Percentiles rank a stretch among this genome's conserved stretches.
phyloP scores from a whole-genome alignment of 257 asterid species.

The Rhazya stricta region DNA sequence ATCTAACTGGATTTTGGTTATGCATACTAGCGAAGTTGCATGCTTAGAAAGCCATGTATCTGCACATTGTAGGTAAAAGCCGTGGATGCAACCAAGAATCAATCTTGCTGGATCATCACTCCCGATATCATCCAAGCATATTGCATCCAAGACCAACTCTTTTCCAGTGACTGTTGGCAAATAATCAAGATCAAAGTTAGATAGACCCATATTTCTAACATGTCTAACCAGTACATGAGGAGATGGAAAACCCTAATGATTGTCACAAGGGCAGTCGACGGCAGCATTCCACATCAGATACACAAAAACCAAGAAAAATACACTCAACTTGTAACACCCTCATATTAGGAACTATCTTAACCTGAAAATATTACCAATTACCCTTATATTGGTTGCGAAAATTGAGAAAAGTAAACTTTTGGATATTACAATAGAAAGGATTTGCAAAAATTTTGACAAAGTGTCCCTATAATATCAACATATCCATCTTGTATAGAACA shows the following conservation, averaged over 20 bases:
- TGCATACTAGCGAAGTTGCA: slow-evolving; percentile 62
- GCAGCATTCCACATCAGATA: slow-evolving; percentile 73
- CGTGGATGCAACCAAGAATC: slow-evolving; percentile 83
- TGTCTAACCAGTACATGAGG: slow-evolving; percentile 42
- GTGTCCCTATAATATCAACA: no score
- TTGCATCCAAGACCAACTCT: slow-evolving; percentile 62
- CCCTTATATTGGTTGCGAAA: no score
- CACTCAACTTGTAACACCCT: no score
- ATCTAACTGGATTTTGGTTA: slow-evolving; percentile 53
- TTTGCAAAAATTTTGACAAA: no score
- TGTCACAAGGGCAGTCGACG: not conserved
- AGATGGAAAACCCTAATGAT: slow-evolving; percentile 11
- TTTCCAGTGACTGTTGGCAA: slow-evolving; percentile 57
- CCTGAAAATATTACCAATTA: no score
- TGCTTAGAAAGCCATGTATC: slow-evolving; percentile 71
- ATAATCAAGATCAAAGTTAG: slow-evolving; percentile 59
- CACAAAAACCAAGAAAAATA: slow-evolving; percentile 62
- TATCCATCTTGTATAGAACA: no score
- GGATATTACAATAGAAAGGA: no score
- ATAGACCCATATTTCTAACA: slow-evolving; percentile 38
- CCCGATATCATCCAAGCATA: slow-evolving; percentile 67
- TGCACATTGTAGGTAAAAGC: slow-evolving; percentile 69
- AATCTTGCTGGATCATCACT: slow-evolving; percentile 52
- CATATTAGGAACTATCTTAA: no score
- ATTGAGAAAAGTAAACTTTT: no score